Evolutionary conservation across 495 filamentous ascomycete species (phyloP), one percentile per base, ranked within the genome.

Genomic region (Penicillium crystallinum): DNA sequence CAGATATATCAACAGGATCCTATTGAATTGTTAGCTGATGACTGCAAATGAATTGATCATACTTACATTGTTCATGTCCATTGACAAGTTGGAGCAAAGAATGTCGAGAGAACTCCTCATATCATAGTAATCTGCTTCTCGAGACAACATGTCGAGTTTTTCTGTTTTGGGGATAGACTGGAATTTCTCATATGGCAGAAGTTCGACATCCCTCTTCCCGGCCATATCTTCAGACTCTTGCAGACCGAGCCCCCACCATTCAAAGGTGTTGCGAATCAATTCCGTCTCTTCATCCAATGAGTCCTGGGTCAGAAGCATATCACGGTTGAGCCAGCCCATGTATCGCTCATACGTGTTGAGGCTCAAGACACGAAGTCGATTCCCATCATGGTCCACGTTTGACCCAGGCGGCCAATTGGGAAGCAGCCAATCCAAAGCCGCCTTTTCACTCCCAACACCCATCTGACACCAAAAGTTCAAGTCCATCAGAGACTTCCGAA

Each of bases 381-480:
- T 72, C 3, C 84, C 84, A 40, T 85, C 63, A 15, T 77, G 70
- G 56, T 91, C 85, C 3, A 86, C 58, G 61, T 91, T 88, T 4
- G 71, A 63, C 0, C 86, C 85, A 19, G 72, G 80, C 14, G 90
- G 87, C 82, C 83, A 91, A 34, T 77, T 46, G 77, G 84, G 67
- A 81, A 88, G 56, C 50, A 93, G 86, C 95, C 95, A 99, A 46
- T 93, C 89, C 21, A 96, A 76, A 2, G 92, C 91, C 1, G 88
- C 86, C 63, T 88, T 88, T 12, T 81, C 76, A 59, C 95, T 92
- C n/a, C 95, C 95, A 22, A 97, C 81, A 0, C 82, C 91, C 68
- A 97, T 90, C 68, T 97, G 93, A 60, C 95, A 97, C 90, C 90
- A 97, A 66, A 93, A 95, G 55, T 95, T 83, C 10, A 99, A 75